These are phyloP conservation scores for Apiotrichum veenhuisii DNA, from an alignment of 1,284 basidiomycete genomes.

Conservation along the genomic window DNA sequence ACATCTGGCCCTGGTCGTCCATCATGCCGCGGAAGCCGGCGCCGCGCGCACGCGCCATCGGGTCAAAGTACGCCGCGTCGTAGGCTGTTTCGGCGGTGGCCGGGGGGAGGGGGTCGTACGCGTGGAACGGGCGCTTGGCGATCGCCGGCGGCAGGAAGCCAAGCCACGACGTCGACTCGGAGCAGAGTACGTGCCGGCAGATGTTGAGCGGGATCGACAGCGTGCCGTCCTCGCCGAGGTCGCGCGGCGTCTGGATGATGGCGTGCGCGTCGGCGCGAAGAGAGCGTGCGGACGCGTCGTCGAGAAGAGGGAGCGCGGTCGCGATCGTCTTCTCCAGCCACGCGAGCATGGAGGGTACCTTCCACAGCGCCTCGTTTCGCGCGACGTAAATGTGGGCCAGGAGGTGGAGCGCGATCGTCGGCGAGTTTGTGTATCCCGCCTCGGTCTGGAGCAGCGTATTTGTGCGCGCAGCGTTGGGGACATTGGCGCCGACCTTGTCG, in stretches of 20 bases:
- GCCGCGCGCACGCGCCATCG: constrained; percentile 13
- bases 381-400: constrained; percentile 80
- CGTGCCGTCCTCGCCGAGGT: constrained; percentile 22
- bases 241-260: constrained; percentile 48
- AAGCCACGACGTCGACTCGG: constrained; percentile 60
- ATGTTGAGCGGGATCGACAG: constrained; percentile 50
- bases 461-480: constrained; percentile 60
- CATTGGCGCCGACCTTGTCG: constrained; percentile 69
- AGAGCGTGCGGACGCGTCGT: constrained; percentile 22
- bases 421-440: constrained; percentile 60
- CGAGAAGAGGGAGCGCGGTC: constrained; percentile 23
- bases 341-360: constrained; percentile 59
- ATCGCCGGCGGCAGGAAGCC: constrained; percentile 65
- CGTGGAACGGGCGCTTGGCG: constrained; percentile 53
- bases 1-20: constrained; percentile 9
- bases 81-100: constrained; percentile 59
- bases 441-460: constrained; percentile 66
- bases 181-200: constrained; percentile 70
- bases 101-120: constrained; percentile 79
- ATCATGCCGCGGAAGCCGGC: constrained; percentile 9
- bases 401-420: constrained; percentile 54
- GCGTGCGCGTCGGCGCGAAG: constrained; percentile 39
- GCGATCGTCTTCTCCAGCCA: constrained; percentile 64
- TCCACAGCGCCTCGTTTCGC: constrained; percentile 74
- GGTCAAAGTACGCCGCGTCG: constrained; percentile 64